Percentiles rank a stretch among this genome's conserved stretches.
Evolutionary conservation across 2,329 filamentous ascomycete genomes (phyloP).

Genomic region (Colletotrichum ledebouriae): DNA sequence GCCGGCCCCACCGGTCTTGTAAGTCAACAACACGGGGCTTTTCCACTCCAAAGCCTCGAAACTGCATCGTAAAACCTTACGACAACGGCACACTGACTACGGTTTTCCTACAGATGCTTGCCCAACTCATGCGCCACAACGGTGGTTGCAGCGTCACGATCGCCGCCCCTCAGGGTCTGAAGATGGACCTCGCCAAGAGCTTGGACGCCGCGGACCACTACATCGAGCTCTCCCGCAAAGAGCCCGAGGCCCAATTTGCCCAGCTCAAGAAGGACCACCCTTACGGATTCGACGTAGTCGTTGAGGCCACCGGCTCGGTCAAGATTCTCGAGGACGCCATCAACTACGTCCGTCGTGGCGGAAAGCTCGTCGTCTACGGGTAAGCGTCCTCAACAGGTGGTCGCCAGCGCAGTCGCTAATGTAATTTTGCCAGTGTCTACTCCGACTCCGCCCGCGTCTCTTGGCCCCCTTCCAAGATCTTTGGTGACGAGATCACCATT

Average conservation of each 20-base stretch:
- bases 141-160: conserved; percentile 79
- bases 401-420: conserved; percentile 5
- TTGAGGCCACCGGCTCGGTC: conserved; percentile 77
- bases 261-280: conserved; percentile 75
- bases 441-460: conserved; percentile 71
- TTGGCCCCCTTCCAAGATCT: conserved; percentile 81
- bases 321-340: conserved; percentile 79
- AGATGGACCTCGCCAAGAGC: conserved; percentile 76
- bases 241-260: conserved; percentile 71
- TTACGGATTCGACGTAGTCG: conserved; percentile 76
- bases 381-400: conserved; percentile 34
- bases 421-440: conserved; percentile 67
- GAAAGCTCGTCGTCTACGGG: conserved; percentile 78
- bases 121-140: conserved; percentile 73
- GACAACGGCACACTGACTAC: neutral
- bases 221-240: conserved; percentile 65
- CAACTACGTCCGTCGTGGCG: conserved; percentile 78
- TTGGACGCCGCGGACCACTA: conserved; percentile 68
- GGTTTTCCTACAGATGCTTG: conserved; percentile 58
- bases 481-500: conserved; percentile 77
- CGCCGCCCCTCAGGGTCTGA: conserved; percentile 76
- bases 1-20: conserved; percentile 76
- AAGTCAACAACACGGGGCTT: conserved; percentile 44
- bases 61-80: no score
- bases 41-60: conserved; percentile 17